Evolutionary conservation across 2,329 filamentous ascomycete genomes (phyloP), one percentile per base, ranked within the genome.

Genomic region (Nemania serpens): DNA sequence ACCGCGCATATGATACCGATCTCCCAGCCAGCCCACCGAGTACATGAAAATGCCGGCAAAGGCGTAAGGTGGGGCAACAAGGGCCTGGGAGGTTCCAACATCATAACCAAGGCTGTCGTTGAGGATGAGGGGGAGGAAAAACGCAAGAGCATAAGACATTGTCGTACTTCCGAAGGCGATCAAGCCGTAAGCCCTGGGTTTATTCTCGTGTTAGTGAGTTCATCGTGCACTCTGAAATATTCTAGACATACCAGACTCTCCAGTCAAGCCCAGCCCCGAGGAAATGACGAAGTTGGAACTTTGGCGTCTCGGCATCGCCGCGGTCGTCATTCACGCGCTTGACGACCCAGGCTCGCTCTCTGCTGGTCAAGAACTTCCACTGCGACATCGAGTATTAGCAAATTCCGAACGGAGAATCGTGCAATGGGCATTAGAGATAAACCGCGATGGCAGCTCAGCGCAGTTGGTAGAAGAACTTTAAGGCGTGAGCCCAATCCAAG

Each of bases 51-150:
- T 78, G 37, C 85, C 87, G 10, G 87, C 85, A 61, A 90, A 84
- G 25, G 77, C 83, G 70, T 88, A 91, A 0, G 88, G 88, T 0
- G 88, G 89, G 0, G 91, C 89, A 3, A 88, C 82, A 4, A 93
- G 84, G 71, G 89, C 91, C 74, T 92, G 89, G 0, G 89, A 79
- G 50, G 79, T 78, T 7, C 81, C 87, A 5, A 88, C 79, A 48
- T 75, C 79, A 78, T 91, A 93, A 13, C 84, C 83, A 79, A 93
- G 84, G 73, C 78, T 82, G 37, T 68, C 68, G 51, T 78, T 75
- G 13, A 96, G 84, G 68, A 95, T 91, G 69, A 93, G 85, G 6
- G 91, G 91, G 3, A 93, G 76, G 71, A 93, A 94, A 74, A 90
- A 94, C 2, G 90, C 88, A 9, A 95, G 83, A 0, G 90, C 86